A percentile compares a stretch with the other conserved stretches of the same genome.
Evolutionary conservation across 164 flowering plant species (phyloP).

Genomic region (Dillenia turbinata): DNA sequence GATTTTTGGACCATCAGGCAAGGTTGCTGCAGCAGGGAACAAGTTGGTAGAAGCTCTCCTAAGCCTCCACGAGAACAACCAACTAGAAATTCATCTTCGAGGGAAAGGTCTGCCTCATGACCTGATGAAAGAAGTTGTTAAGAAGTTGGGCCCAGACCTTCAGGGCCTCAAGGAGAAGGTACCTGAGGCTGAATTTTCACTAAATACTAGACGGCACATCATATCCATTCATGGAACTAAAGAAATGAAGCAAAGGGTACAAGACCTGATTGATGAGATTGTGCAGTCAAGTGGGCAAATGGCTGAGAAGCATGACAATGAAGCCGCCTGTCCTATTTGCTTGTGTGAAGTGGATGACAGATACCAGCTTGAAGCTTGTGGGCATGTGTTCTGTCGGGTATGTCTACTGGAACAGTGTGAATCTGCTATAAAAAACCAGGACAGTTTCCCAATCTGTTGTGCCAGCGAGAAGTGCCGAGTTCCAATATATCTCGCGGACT

Average conservation of each 20-base stretch:
- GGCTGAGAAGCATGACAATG: conserved; percentile 18
- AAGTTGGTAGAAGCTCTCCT: conserved; percentile 52
- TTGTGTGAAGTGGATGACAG: conserved; percentile 77
- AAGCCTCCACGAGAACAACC: conserved; percentile 52
- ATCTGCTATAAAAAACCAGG: conserved; percentile 62
- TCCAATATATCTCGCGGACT: conserved; percentile 50
- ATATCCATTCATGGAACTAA: conserved; percentile 54
- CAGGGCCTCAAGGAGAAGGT: conserved; percentile 65
- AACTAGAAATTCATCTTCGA: conserved; percentile 65
- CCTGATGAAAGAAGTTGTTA: conserved; percentile 73
- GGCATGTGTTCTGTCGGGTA: conserved; percentile 55
- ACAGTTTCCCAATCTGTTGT: conserved; percentile 72
- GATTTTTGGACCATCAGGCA: conserved; percentile 58
- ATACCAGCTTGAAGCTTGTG: conserved; percentile 66
- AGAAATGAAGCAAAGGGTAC: conserved; percentile 58
- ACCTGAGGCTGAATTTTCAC: conserved; percentile 54
- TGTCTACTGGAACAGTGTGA: conserved; percentile 88
- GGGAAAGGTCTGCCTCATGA: conserved; percentile 52
- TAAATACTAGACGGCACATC: conserved; percentile 56
- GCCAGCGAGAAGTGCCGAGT: conserved; percentile 46
- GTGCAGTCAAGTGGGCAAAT: conserved; percentile 20
- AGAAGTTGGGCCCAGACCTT: conserved; percentile 77
- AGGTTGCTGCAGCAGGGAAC: conserved; percentile 40
- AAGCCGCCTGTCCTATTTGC: conserved; percentile 71
- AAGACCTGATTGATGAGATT: conserved; percentile 48